A percentile compares a stretch with the other conserved stretches of the same genome.
Conservation (phyloP, 2,329 filamentous ascomycete genomes). For the Madurella fahalii region DNA sequence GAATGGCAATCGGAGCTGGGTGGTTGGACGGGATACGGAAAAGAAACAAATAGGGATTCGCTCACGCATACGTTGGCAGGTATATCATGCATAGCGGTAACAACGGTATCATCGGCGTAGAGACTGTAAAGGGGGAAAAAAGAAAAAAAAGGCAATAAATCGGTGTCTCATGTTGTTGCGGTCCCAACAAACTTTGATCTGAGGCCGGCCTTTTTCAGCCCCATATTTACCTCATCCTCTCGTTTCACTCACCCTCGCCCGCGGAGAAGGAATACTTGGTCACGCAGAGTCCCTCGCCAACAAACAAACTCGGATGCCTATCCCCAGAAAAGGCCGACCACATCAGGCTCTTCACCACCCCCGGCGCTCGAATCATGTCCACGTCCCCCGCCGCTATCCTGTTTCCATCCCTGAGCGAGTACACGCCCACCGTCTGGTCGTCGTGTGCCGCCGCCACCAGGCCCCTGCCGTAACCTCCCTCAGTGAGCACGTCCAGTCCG, state of each 20-base stretch:
- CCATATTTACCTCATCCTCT: no score
- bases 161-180: no score
- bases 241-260: conserved; percentile 27
- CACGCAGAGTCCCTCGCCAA: conserved; percentile 37
- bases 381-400: conserved; percentile 32
- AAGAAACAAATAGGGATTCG: neutral
- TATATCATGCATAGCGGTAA: no score
- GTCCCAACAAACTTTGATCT: no score
- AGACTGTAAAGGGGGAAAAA: no score
- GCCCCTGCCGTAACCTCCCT: conserved; percentile 36
- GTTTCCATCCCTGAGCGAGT: conserved; percentile 46
- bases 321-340: conserved; percentile 46
- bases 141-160: no score
- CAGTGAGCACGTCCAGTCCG: conserved; percentile 45
- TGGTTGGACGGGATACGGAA: neutral
- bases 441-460: conserved; percentile 52
- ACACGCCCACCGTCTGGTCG: conserved; percentile 45
- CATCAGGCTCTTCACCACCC: conserved; percentile 40
- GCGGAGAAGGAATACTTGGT: conserved; percentile 41
- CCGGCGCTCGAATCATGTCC: conserved; percentile 9
- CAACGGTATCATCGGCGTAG: no score
- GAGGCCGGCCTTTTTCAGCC: no score
- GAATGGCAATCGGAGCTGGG: neutral
- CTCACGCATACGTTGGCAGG: neutral
- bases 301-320: conserved; percentile 43